These are phyloP conservation scores for Cyanodermella asteris DNA, from an alignment of 2,329 filamentous ascomycete genomes.

Conservation along the genomic window DNA sequence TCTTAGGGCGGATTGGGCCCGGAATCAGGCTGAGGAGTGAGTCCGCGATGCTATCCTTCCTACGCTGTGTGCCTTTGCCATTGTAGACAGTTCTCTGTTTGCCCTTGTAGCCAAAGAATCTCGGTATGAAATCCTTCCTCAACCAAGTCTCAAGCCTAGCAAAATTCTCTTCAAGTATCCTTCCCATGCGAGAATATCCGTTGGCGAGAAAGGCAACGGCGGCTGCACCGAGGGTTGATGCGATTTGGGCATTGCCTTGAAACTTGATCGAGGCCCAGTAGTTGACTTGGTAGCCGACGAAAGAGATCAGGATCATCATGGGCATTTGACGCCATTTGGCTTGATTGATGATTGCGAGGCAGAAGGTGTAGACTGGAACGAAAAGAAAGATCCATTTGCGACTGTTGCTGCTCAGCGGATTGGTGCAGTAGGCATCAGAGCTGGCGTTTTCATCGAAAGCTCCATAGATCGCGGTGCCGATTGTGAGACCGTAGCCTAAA, in stretches of 20 bases:
- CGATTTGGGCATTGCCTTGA: slow-evolving; percentile 47
- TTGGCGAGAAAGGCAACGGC: slow-evolving; percentile 60
- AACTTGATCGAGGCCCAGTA: slow-evolving; percentile 49
- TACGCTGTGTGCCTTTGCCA: too few relatives aligned
- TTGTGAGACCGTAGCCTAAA: slow-evolving; percentile 48
- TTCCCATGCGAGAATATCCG: slow-evolving; percentile 46
- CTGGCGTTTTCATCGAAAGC: slow-evolving; percentile 34
- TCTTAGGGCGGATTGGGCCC: too few relatives aligned
- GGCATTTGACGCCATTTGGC: slow-evolving; percentile 60
- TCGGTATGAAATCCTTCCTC: too few relatives aligned
- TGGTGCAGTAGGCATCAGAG: slow-evolving; percentile 23
- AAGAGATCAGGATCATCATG: slow-evolving; percentile 51
- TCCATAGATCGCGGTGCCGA: slow-evolving; percentile 42
- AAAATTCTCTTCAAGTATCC: too few relatives aligned
- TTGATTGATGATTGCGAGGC: slow-evolving; percentile 59
- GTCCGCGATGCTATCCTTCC: too few relatives aligned
- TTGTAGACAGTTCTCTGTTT: too few relatives aligned
- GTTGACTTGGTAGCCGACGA: slow-evolving; percentile 55
- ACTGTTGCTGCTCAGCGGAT: slow-evolving; percentile 27
- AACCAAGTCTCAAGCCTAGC: too few relatives aligned
- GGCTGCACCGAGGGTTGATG: slow-evolving; percentile 56
- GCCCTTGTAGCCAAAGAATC: too few relatives aligned
- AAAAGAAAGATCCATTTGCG: slow-evolving; percentile 42
- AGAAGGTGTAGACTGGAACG: slow-evolving; percentile 51
- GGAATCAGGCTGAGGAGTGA: too few relatives aligned